phyloP scores from a whole-genome alignment of 148 eudicot species.

The Polygonum maritimum region DNA sequence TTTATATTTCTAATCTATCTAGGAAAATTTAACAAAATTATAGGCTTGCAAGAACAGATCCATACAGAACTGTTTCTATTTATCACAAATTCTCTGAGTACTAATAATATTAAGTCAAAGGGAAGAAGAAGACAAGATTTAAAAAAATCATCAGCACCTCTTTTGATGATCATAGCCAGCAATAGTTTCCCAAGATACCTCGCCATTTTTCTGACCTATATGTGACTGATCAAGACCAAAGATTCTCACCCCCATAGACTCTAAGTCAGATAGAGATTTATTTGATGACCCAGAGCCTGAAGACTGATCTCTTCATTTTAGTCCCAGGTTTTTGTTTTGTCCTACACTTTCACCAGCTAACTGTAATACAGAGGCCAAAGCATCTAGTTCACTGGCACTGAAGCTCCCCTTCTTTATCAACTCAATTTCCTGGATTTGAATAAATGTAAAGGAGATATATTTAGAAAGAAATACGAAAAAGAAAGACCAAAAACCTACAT shows the following conservation, averaged over 20 bases:
- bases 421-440: slow-evolving; percentile 66
- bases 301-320: slow-evolving; percentile 31
- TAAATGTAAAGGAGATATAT: background rate
- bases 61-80: too few species aligned
- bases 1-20: background rate
- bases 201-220: too few species aligned
- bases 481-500: background rate
- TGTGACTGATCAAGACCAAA: too few species aligned
- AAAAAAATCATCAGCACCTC: too few species aligned
- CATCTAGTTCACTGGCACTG: slow-evolving; percentile 71
- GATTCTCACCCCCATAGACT: slow-evolving; percentile 71
- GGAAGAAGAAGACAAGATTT: too few species aligned
- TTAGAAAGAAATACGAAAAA: background rate
- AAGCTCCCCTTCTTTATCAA: slow-evolving; percentile 76
- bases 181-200: too few species aligned
- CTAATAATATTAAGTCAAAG: too few species aligned
- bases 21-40: too few species aligned
- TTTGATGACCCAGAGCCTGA: slow-evolving; percentile 34
- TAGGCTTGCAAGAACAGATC: too few species aligned
- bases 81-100: too few species aligned
- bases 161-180: too few species aligned
- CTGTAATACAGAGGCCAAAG: slow-evolving; percentile 62
- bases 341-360: slow-evolving; percentile 46
- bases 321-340: slow-evolving; percentile 35
- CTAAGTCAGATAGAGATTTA: slow-evolving; percentile 58